These are phyloP conservation scores for Pecoramyces ruminantium DNA, from an alignment of 192 early-diverging fungal species.

Conservation along the genomic window DNA sequence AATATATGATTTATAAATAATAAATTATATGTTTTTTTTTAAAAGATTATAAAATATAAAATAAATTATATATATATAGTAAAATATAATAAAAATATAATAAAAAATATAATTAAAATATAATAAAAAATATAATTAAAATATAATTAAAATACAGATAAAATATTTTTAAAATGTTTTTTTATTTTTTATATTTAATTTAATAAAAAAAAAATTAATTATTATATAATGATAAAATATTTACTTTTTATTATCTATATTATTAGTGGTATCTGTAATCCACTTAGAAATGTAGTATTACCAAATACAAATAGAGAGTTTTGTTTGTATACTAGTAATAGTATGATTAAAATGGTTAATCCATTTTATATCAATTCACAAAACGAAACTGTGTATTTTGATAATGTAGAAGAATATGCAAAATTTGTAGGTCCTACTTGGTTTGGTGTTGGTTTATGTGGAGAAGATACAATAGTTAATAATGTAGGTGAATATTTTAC, in stretches of 20 bases:
- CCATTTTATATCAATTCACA: not conserved
- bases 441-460: not conserved
- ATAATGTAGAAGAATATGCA: not conserved
- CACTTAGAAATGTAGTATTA: no score
- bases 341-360: not conserved
- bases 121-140: no score
- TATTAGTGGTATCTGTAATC: no score
- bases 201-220: not conserved
- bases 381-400: not conserved
- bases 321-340: not conserved
- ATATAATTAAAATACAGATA: no score
- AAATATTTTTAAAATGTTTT: not conserved
- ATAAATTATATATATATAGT: no score
- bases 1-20: no score
- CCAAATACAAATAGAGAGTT: no score
- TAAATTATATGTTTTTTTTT: no score
- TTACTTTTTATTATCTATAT: not conserved
- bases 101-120: no score
- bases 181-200: no score
- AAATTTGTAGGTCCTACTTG: not conserved
- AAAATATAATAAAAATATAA: no score
- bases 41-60: no score
- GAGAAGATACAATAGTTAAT: not conserved
- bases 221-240: not conserved
- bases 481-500: not conserved